Base-by-base conservation (phyloP, 2,329 filamentous ascomycete genomes). In the Didymella pomorum region DNA sequence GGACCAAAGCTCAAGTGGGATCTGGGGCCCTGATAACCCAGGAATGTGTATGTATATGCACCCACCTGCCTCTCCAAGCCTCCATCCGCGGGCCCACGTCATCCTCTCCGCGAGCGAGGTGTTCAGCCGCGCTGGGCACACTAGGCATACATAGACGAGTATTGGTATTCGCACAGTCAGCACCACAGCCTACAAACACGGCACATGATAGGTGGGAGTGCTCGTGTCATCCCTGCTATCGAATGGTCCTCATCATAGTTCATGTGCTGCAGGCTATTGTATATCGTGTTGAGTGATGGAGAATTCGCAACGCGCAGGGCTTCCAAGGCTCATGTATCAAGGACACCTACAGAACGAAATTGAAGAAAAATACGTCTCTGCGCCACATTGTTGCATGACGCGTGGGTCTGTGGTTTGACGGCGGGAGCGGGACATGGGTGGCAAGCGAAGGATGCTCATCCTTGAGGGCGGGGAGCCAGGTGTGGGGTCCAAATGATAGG, bases 351-450 rank as follows among this genome's bases (percentile, higher is more conserved):
- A n/a, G n/a, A n/a, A n/a, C n/a, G 1, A 2, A 9, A 23, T 33
- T 33, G 37, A 33, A 16, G 41, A 20, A 8, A 44, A 1, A 5
- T 18, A 20, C 11, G 10, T n/a, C 4, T 11, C 31, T 2, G 28
- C 11, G 48, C 20, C 47, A 33, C 33, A 21, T 51, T 11, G 16
- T 39, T 11, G 26, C 47, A 46, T 26, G 18, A 7, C 12, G 21
- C 18, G 48, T 51, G 35, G 39, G 41, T 39, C 25, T 51, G 29
- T 42, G 31, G n/a, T 44, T 23, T 12, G 47, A 23, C 18, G 18
- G 47, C 41, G 41, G 53, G 31, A 46, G 42, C 42, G 54, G 53
- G 31, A 51, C 41, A 51, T 21, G 53, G 53, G 47, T 51, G 14
- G 11, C 23, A 26, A 33, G 47, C 54, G 54, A 52, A 51, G 47